Evolutionary conservation across 306 rosid species (phyloP).

Genomic region (Pyrus communis): DNA sequence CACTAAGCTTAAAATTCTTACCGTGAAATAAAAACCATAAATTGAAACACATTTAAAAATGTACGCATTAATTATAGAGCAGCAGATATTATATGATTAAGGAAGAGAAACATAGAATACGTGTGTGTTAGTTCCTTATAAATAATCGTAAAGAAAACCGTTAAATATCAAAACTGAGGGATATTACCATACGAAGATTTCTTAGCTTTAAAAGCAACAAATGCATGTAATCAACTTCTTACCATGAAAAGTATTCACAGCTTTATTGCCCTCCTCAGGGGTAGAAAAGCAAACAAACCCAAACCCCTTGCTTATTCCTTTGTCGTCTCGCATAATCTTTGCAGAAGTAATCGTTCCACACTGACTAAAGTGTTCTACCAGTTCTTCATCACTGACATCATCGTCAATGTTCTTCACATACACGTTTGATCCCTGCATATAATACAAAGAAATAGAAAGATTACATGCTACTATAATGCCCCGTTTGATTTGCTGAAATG

Average conservation of each 20-base stretch:
- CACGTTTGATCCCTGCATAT: slow-evolving; percentile 64
- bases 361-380: slow-evolving; percentile 48
- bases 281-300: slow-evolving; percentile 86
- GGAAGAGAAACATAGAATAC: neutral
- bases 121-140: neutral
- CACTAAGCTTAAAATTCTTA: neutral
- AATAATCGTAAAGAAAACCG: neutral
- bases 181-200: neutral
- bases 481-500: neutral
- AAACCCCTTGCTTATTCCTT: slow-evolving; percentile 79
- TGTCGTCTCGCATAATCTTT: slow-evolving; percentile 69
- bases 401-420: slow-evolving; percentile 90
- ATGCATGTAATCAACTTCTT: slow-evolving; percentile 20
- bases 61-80: neutral
- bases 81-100: neutral
- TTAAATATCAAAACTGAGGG: neutral
- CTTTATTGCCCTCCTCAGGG: slow-evolving; percentile 82
- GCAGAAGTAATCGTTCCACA: slow-evolving; percentile 83
- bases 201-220: neutral
- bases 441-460: slow-evolving; percentile 11
- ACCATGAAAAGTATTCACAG: slow-evolving; percentile 79
- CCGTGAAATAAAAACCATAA: neutral
- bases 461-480: neutral
- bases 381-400: slow-evolving; percentile 55
- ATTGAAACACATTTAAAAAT: neutral